Conservation (phyloP, 176 grass and related monocot genomes). For the Oryza punctata region DNA sequence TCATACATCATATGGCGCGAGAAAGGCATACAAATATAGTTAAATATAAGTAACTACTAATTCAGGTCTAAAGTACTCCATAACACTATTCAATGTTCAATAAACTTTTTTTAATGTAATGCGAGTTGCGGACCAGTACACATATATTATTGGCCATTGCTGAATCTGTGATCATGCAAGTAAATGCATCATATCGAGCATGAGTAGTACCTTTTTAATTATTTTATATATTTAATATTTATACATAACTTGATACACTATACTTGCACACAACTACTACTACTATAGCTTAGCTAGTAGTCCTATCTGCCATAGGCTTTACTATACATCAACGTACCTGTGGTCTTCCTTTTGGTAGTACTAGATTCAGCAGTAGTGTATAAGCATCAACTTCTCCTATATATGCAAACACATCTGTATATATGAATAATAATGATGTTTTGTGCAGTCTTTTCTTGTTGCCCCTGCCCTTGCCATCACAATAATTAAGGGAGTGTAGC, state of each 20-base stretch:
- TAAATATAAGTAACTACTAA: neutral
- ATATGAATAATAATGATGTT: neutral
- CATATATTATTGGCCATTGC: neutral
- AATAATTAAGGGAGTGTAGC: neutral
- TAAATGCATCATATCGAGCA: neutral
- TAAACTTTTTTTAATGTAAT: neutral
- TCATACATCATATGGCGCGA: neutral
- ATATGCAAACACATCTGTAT: neutral
- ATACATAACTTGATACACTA: conserved; percentile 11
- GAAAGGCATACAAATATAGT: neutral
- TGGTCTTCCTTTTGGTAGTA: conserved; percentile 4
- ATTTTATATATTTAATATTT: neutral
- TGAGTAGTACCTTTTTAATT: neutral
- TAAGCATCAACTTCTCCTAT: conserved; percentile 32
- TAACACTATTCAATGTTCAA: neutral
- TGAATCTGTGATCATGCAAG: neutral
- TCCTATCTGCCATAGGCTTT: conserved; percentile 12
- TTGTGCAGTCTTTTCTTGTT: neutral
- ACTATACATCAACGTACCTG: neutral
- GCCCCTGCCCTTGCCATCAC: neutral
- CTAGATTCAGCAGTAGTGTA: conserved; percentile 18
- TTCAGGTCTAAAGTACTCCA: neutral
- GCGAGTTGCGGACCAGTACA: neutral
- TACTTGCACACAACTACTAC: conserved; percentile 26
- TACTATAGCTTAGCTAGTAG: neutral